phyloP scores from a whole-genome alignment of 129 eudicot species.

The Cynara cardunculus region DNA sequence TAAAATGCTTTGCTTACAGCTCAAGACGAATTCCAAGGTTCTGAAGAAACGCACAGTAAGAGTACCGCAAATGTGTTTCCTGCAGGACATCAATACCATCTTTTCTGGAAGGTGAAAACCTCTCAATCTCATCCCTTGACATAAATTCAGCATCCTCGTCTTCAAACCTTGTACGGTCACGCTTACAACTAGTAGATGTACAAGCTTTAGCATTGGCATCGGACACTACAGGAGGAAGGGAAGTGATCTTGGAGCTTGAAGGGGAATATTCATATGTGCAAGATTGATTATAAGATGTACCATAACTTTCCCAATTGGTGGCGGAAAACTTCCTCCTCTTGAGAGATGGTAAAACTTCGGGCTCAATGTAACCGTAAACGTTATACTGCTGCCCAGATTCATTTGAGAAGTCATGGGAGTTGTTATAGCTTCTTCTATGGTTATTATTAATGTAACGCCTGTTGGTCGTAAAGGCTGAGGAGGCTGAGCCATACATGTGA shows the following conservation, averaged over 20 bases:
- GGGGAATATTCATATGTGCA: conserved; percentile 19
- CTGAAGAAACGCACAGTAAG: conserved; percentile 89
- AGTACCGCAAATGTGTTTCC: conserved; percentile 76
- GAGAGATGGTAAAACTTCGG: conserved; percentile 39
- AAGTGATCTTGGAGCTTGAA: conserved; percentile 23
- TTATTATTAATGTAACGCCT: conserved; percentile 18
- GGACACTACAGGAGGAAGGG: conserved; percentile 27
- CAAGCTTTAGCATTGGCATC: conserved; percentile 33
- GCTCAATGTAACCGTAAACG: conserved; percentile 25
- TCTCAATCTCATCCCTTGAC: conserved; percentile 91
- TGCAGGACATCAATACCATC: conserved; percentile 89
- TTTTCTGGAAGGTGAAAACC: conserved; percentile 89
- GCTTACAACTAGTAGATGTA: conserved; percentile 51
- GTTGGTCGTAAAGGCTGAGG: conserved; percentile 22
- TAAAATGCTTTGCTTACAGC: conserved; percentile 47
- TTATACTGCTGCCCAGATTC: conserved; percentile 29
- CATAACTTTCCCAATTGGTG: conserved; percentile 52
- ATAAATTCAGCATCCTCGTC: conserved; percentile 60
- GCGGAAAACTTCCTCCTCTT: conserved; percentile 69
- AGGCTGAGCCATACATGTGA: conserved; percentile 20
- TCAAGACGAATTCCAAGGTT: conserved; percentile 80
- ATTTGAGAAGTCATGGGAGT: conserved; percentile 27
- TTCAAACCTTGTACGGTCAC: conserved; percentile 64
- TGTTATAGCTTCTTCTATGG: conserved; percentile 34
- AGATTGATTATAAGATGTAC: conserved; percentile 36